Evolutionary conservation across 202 grass and related monocot species (phyloP), one percentile per base, ranked within the genome.

Genomic region (Zizania palustris): DNA sequence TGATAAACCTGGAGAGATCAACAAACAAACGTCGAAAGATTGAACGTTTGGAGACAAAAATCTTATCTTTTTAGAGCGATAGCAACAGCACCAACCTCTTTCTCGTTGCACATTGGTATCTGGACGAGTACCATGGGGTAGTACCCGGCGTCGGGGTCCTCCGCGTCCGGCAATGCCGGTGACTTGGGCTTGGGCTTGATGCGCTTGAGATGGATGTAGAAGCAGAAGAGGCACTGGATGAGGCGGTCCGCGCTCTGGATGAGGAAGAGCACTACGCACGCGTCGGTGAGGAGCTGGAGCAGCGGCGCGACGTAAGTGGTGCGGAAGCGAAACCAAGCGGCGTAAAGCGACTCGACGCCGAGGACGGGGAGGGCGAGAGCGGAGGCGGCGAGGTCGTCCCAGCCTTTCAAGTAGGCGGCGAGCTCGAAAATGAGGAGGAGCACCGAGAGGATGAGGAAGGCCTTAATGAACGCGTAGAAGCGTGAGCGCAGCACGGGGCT

Each of bases 41-140:
- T 20, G 73, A 40, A 53, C 13, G 48, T 58, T 82, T 59, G 71
- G 81, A 59, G 41, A 68, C 59, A 62, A 21, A 15, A 81, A 60
- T 60, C 41, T 74, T 12, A 60, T 60, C 9, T 75, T 77, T 77
- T 56, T 3, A 44, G 0, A 56, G 33, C 33, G 22, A 35, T 0
- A 34, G 55, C 71, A 35, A 40, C 62, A 38, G 6, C 68, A 80
- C 71, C 73, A 46, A 99, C 96, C 96, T 95, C 96, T 71, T 85
- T 98, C 90, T 98, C 96, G 64, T 98, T 98, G 89, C 96, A 98
- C 96, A 99, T 99, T 62, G 96, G 96, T 86, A 99, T 99, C 82
- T 99, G 92, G 44, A 99, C 83, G 33, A 99, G 83, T 39, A 96
- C 96, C 92, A 93, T 96, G 55, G 92, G 92, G 74, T 87, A 93